phyloP scores from a whole-genome alignment of 495 filamentous ascomycete genomes.

The Lentithecium fluviatile region DNA sequence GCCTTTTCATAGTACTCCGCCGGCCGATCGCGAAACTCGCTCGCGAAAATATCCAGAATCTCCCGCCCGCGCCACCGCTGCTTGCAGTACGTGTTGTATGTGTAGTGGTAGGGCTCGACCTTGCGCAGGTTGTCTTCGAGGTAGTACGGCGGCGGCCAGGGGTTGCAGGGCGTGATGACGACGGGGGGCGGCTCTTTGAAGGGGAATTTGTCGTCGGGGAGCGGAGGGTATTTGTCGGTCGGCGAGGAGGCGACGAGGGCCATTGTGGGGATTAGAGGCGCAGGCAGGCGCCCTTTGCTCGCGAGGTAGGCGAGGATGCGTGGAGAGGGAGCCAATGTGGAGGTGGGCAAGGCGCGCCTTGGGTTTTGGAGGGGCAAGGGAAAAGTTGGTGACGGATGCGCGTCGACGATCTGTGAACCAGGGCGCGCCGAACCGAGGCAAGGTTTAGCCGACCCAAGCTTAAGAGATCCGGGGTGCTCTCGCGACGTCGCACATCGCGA shows the following conservation, averaged over 20 bases:
- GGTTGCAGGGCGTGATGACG: conserved; percentile 61
- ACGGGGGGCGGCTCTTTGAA: conserved; percentile 50
- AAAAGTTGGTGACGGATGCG: not conserved
- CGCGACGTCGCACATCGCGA: too few relatives aligned
- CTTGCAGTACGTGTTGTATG: conserved; percentile 92
- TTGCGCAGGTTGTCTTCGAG: conserved; percentile 76
- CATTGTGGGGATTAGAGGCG: conserved; percentile 49
- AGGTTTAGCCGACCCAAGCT: too few relatives aligned
- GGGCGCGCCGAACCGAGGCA: too few relatives aligned
- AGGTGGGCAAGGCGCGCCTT: not conserved
- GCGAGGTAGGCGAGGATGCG: conserved; percentile 59
- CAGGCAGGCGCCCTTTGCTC: conserved; percentile 51
- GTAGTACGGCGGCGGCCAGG: conserved; percentile 71
- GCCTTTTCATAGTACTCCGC: conserved; percentile 85
- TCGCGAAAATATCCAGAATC: conserved; percentile 75
- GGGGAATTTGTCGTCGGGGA: conserved; percentile 26
- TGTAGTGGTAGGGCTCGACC: conserved; percentile 86
- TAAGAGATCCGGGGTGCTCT: too few relatives aligned
- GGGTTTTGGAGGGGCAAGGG: not conserved
- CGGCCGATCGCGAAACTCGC: conserved; percentile 84
- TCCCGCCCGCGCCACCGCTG: conserved; percentile 77
- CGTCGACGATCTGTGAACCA: too few relatives aligned
- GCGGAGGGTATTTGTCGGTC: conserved; percentile 21
- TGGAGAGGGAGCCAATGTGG: conserved; percentile 58
- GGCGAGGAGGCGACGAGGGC: conserved; percentile 53